Evolutionary conservation across 2,329 filamentous ascomycete species (phyloP), one percentile per base, ranked within the genome.

Genomic region (Bipolaris victoriae): DNA sequence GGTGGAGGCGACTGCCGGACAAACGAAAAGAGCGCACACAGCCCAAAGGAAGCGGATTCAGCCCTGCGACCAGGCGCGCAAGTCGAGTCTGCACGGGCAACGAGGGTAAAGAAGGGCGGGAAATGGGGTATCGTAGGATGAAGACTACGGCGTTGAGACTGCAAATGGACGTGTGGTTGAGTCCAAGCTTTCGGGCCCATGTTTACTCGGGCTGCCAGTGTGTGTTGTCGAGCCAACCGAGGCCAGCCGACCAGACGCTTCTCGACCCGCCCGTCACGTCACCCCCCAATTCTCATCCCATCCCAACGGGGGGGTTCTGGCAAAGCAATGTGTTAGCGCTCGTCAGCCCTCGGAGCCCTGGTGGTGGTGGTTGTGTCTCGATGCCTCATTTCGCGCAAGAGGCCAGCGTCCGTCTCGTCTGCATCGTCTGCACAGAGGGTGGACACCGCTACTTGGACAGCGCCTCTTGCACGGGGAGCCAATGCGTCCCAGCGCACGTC

Each of bases 1-100:
- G 29, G 26, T 24, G 63, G 57, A 64, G 63, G 72, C 68, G 64
- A 68, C 68, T 65, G 68, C 68, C 67, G 60, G 48, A 52, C 59
- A 64, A 52, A 55, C 57, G 62, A 53, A 52, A 40, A 49, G 49
- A 58, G 58, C 49, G 44, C 51, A 57, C 47, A 52, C 59, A 46
- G 58, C 46, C 39, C 47, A 60, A 54, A 53, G 56, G 52, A 20
- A 37, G 58, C 62, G 57, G 55, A 62, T 43, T 15, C 66, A 62
- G 60, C 59, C 62, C 57, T 65, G 50, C 59, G 63, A 65, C 65
- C 62, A 55, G 58, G 66, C 61, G 52, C 54, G 59, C 62, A 59
- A 57, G 58, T 55, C 54, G 40, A 52, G 50, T 58, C 67, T 58
- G 66, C 66, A 57, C 63, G 54, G 63, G 63, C 66, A 63, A 41